A percentile compares a stretch with the other conserved stretches of the same genome.
Evolutionary conservation across 306 rosid genomes (phyloP).

Genomic region (Calophaca sinica): DNA sequence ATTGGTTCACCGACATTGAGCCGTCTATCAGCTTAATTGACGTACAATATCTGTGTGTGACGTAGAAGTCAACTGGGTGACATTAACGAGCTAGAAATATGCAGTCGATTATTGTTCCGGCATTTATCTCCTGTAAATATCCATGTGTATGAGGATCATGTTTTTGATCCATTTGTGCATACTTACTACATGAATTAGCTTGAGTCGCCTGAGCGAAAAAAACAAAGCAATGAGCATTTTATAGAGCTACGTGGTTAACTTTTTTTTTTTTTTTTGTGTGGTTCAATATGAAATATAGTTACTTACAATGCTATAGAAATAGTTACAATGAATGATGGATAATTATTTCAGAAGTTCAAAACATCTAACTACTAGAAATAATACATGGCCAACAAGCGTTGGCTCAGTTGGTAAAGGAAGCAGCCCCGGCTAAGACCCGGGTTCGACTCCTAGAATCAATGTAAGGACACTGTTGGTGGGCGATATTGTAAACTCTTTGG

Average conservation of each 20-base stretch:
- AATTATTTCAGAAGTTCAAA: too few relatives aligned
- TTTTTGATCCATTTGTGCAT: background rate
- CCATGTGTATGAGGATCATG: background rate
- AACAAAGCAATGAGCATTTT: background rate
- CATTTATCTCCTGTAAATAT: background rate
- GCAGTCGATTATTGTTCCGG: slow-evolving; percentile 2
- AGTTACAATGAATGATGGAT: too few relatives aligned
- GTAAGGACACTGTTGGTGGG: too few relatives aligned
- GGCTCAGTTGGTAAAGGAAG: too few relatives aligned
- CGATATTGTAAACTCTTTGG: too few relatives aligned
- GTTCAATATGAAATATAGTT: too few relatives aligned
- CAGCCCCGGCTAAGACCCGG: too few relatives aligned
- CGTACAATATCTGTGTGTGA: slow-evolving; percentile 44
- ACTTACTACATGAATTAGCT: slow-evolving; percentile 6
- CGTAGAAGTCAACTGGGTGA: slow-evolving; percentile 47
- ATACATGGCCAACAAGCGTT: too few relatives aligned
- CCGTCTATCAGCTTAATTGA: slow-evolving; percentile 46
- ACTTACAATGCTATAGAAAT: too few relatives aligned
- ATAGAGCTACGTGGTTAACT: background rate
- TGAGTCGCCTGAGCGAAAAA: background rate
- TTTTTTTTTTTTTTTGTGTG: too few relatives aligned
- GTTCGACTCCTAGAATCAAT: too few relatives aligned
- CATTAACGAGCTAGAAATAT: slow-evolving; percentile 31
- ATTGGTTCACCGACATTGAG: slow-evolving; percentile 60
- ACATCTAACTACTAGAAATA: too few relatives aligned